Percentiles rank a stretch among this genome's conserved stretches.
Evolutionary conservation across 2,329 filamentous ascomycete species (phyloP).

Genomic region (Diaporthe helianthi): DNA sequence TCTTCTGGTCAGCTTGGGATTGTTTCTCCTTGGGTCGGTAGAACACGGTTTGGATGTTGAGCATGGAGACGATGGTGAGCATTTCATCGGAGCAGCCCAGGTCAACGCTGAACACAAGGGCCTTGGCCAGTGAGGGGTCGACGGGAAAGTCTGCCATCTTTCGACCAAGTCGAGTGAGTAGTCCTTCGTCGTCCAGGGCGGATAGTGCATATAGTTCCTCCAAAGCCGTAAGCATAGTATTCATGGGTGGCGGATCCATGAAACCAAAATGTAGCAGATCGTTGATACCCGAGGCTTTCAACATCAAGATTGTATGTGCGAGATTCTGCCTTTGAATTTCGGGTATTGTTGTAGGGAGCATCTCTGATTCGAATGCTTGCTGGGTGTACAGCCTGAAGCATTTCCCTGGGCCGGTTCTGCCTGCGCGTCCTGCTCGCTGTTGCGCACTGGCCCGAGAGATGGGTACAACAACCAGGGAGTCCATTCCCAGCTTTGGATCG

Average conservation of each 20-base stretch:
- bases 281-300: slow-evolving; percentile 99
- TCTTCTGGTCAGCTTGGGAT: slow-evolving; percentile 94
- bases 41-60: slow-evolving; percentile 86
- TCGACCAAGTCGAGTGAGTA: slow-evolving; percentile 87
- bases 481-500: slow-evolving; percentile 97
- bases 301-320: slow-evolving; percentile 91
- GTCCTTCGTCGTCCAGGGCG: slow-evolving; percentile 92
- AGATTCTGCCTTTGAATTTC: slow-evolving; percentile 97
- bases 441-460: slow-evolving; percentile 97
- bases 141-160: slow-evolving; percentile 99
- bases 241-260: slow-evolving; percentile 97
- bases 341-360: slow-evolving; percentile 94
- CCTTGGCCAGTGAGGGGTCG: slow-evolving; percentile 91
- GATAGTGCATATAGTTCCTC: slow-evolving; percentile 94
- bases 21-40: slow-evolving; percentile 98
- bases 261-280: slow-evolving; percentile 97
- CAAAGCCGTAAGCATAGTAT: slow-evolving; percentile 95
- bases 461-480: slow-evolving; percentile 91
- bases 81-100: slow-evolving; percentile 92
- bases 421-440: slow-evolving; percentile 90
- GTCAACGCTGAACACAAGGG: slow-evolving; percentile 86
- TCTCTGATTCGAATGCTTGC: slow-evolving; percentile 92
- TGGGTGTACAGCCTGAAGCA: slow-evolving; percentile 97
- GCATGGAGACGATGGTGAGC: slow-evolving; percentile 92
- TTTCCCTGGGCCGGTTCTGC: slow-evolving; percentile 93